Percentiles rank a stretch among this genome's conserved stretches.
phyloP scores from a whole-genome alignment of 2,329 filamentous ascomycete species.

The Rugonectria rugulosa region DNA sequence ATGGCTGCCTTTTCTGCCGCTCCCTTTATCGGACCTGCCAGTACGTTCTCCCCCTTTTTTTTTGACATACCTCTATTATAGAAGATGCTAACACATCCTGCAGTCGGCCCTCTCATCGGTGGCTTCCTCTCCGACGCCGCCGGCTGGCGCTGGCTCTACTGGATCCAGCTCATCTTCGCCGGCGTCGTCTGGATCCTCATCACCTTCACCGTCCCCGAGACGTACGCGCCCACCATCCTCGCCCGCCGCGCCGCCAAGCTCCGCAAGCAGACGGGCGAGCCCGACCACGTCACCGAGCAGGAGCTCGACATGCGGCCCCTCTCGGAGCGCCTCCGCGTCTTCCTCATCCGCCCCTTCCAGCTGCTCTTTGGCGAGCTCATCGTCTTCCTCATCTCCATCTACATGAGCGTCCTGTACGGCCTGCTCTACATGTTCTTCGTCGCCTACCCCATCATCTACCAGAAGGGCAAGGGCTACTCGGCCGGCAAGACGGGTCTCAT shows the following conservation, averaged over 20 bases:
- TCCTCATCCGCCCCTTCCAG: slow-evolving; percentile 84
- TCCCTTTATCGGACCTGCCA: slow-evolving; percentile 82
- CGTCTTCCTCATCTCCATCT: slow-evolving; percentile 82
- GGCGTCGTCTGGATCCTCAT: slow-evolving; percentile 76
- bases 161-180: slow-evolving; percentile 82
- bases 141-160: slow-evolving; percentile 87
- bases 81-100: slow-evolving; percentile 15
- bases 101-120: slow-evolving; percentile 75
- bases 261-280: slow-evolving; percentile 71
- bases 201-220: slow-evolving; percentile 89
- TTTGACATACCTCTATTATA: no score
- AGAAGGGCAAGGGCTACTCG: slow-evolving; percentile 80
- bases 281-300: slow-evolving; percentile 77
- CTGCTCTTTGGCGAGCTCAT: slow-evolving; percentile 86
- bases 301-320: slow-evolving; percentile 79
- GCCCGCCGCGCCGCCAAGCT: slow-evolving; percentile 74
- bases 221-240: slow-evolving; percentile 83
- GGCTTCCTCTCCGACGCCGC: slow-evolving; percentile 75
- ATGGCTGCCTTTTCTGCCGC: slow-evolving; percentile 88
- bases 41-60: slow-evolving; percentile 43
- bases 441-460: slow-evolving; percentile 75
- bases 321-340: slow-evolving; percentile 72
- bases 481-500: slow-evolving; percentile 80
- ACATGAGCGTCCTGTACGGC: slow-evolving; percentile 85
- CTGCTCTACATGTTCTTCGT: slow-evolving; percentile 81